These are phyloP conservation scores for Wickerhamomyces bovis DNA, from an alignment of 805 yeast genomes.

Conservation along the genomic window DNA sequence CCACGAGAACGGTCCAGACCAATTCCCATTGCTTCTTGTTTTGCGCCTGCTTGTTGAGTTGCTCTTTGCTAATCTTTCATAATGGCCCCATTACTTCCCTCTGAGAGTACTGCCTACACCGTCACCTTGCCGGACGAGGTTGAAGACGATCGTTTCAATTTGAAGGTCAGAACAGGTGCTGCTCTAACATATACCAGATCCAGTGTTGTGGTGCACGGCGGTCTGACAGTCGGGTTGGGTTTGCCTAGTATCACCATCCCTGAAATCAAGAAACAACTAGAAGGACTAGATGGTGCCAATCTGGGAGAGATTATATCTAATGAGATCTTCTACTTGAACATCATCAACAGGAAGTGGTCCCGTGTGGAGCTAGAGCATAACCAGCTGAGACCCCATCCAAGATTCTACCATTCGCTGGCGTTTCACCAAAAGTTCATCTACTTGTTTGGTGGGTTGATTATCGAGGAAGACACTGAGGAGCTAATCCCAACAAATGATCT, in stretches of 20 bases:
- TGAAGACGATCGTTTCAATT: conserved; percentile 43
- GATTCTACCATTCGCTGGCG: conserved; percentile 57
- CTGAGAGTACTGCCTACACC: conserved; percentile 54
- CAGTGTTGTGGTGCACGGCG: conserved; percentile 61
- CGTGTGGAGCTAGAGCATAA: conserved; percentile 28
- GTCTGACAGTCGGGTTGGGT: conserved; percentile 49
- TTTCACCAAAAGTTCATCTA: conserved; percentile 45
- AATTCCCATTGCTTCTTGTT: neutral
- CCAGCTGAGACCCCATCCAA: conserved; percentile 15
- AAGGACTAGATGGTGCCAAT: conserved; percentile 1
- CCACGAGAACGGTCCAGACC: neutral
- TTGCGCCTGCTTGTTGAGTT: neutral
- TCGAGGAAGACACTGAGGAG: conserved; percentile 31
- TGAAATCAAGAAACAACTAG: conserved; percentile 10
- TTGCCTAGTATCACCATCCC: conserved; percentile 9
- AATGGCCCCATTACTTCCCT: conserved; percentile 62
- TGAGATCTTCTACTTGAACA: conserved; percentile 56
- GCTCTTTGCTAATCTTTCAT: neutral
- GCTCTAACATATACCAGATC: conserved; percentile 54
- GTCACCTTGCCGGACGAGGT: conserved; percentile 48
- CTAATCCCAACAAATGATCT: conserved; percentile 52
- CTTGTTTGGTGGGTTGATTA: conserved; percentile 58
- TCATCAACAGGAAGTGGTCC: conserved; percentile 56
- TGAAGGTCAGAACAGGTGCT: conserved; percentile 65
- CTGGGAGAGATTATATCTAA: conserved; percentile 36